phyloP scores from a whole-genome alignment of 1,284 basidiomycete species.

The Puccinia coronata region DNA sequence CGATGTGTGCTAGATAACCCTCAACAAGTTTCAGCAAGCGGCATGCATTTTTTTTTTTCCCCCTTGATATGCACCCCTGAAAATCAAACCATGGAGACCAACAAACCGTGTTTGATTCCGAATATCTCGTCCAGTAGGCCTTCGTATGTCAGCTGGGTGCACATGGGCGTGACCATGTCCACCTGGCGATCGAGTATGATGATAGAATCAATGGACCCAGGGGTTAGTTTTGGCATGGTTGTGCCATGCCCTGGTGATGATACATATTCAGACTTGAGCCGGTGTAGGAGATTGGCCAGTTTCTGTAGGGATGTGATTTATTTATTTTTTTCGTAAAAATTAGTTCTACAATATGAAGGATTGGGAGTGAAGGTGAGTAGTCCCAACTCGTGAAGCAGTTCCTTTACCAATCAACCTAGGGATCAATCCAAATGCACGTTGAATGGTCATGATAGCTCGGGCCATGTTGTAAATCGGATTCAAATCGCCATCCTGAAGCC shows the following conservation, averaged over 20 bases:
- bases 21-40: background rate
- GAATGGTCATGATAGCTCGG: constrained; percentile 79
- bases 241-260: constrained; percentile 50
- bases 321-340: too few species aligned
- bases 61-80: background rate
- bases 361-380: too few species aligned
- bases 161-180: constrained; percentile 93
- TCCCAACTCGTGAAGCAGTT: constrained; percentile 75
- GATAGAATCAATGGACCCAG: constrained; percentile 72
- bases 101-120: constrained; percentile 81
- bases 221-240: constrained; percentile 51
- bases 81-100: background rate
- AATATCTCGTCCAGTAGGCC: constrained; percentile 94
- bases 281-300: constrained; percentile 71
- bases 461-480: constrained; percentile 84
- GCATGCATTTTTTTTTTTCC: background rate
- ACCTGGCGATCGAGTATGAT: constrained; percentile 85
- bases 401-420: constrained; percentile 93
- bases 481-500: constrained; percentile 97
- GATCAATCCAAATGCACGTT: constrained; percentile 83
- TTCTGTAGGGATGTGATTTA: constrained; percentile 63
- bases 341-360: too few species aligned
- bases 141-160: constrained; percentile 95
- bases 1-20: constrained; percentile 37
- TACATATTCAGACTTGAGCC: constrained; percentile 62